Percentiles rank a stretch among this genome's conserved stretches.
phyloP scores from a whole-genome alignment of 2,329 filamentous ascomycete genomes.

The Beauveria sp. region DNA sequence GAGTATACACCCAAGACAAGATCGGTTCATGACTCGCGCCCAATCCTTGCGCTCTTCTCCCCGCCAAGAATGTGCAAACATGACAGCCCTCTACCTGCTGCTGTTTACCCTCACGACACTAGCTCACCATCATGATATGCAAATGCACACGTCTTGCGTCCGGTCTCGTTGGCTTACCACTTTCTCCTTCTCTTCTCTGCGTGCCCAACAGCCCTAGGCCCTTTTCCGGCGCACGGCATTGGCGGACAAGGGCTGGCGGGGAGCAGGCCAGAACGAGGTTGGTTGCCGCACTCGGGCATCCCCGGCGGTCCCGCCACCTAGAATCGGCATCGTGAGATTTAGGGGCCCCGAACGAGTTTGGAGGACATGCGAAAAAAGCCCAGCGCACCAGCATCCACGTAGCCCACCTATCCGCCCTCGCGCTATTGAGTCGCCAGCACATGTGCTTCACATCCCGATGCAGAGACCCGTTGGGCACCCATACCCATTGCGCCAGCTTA shows the following conservation, averaged over 20 bases:
- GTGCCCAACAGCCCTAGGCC: neutral
- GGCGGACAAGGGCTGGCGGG: neutral
- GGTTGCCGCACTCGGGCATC: constrained; percentile 3
- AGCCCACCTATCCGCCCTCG: neutral
- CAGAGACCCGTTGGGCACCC: constrained; percentile 5
- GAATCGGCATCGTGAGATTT: constrained; percentile 13
- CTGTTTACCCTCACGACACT: neutral
- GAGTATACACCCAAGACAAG: neutral
- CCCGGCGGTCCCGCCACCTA: constrained; percentile 5
- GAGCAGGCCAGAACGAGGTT: constrained; percentile 4
- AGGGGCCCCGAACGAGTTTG: neutral
- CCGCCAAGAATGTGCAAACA: neutral
- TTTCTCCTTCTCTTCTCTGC: neutral
- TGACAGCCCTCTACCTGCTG: neutral
- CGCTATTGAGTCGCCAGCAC: neutral
- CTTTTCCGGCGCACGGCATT: neutral
- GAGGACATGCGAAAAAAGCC: neutral
- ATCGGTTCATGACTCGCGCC: neutral
- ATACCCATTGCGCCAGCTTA: neutral
- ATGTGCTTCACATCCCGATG: neutral
- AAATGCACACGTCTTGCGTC: constrained; percentile 6
- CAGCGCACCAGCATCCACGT: neutral
- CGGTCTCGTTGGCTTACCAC: constrained; percentile 4
- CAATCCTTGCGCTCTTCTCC: neutral
- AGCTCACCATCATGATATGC: neutral